phyloP scores from a whole-genome alignment of 1,139 yeast genomes.

The Saccharomyces uvarum region DNA sequence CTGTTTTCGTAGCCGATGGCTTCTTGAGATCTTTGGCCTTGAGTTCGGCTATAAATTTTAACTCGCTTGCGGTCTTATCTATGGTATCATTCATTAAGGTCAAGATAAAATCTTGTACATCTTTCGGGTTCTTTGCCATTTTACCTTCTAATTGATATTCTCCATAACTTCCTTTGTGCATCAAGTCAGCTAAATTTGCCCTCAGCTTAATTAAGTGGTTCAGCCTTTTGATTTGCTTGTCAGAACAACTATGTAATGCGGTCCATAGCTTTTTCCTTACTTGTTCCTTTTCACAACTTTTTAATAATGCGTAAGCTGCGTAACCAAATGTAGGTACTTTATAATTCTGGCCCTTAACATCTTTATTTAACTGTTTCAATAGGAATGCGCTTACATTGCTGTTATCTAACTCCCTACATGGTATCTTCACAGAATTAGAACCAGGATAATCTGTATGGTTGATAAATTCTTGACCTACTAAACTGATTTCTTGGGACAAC shows the following conservation, averaged over 20 bases:
- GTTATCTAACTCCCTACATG: slow-evolving; percentile 15
- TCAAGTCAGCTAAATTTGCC: slow-evolving; percentile 61
- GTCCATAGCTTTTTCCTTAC: slow-evolving; percentile 69
- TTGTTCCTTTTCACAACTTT: slow-evolving; percentile 48
- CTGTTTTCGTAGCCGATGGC: slow-evolving; percentile 18
- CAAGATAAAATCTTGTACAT: slow-evolving; percentile 61
- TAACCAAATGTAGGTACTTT: slow-evolving; percentile 64
- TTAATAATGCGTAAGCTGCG: slow-evolving; percentile 57
- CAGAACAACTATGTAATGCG: slow-evolving; percentile 51
- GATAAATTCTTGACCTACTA: slow-evolving; percentile 74
- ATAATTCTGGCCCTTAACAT: slow-evolving; percentile 31
- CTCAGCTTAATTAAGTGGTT: slow-evolving; percentile 57
- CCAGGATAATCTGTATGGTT: slow-evolving; percentile 23
- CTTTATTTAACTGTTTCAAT: slow-evolving; percentile 25
- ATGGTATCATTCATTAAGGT: slow-evolving; percentile 47
- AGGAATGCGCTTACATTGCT: slow-evolving; percentile 22
- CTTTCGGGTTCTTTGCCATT: slow-evolving; percentile 78
- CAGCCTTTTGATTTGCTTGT: slow-evolving; percentile 53
- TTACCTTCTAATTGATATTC: slow-evolving; percentile 81
- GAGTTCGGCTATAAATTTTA: slow-evolving; percentile 38
- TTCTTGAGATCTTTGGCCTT: slow-evolving; percentile 32
- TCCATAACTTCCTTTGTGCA: slow-evolving; percentile 67
- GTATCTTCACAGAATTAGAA: slow-evolving; percentile 16
- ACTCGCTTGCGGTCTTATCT: slow-evolving; percentile 55
- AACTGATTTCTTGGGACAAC: slow-evolving; percentile 72